phyloP scores from a whole-genome alignment of 1,284 basidiomycete genomes.

The Spongiforma sp. region DNA sequence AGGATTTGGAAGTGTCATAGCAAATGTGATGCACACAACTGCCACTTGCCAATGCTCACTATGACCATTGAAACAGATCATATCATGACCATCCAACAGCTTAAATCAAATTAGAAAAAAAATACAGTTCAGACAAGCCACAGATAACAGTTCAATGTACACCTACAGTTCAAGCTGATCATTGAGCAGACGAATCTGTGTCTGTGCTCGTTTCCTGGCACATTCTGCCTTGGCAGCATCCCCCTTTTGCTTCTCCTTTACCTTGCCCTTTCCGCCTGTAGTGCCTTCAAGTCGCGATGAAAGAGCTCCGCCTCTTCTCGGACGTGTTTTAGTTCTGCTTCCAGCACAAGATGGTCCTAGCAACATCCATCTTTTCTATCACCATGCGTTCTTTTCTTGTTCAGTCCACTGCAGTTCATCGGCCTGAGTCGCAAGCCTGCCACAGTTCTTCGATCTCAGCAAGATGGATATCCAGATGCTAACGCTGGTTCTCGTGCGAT shows the following conservation, averaged over 20 bases:
- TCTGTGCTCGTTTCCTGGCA: constrained; percentile 65
- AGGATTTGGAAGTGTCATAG: no score
- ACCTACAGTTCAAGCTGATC: constrained; percentile 82
- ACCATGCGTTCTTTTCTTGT: constrained; percentile 62
- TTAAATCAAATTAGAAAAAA: no score
- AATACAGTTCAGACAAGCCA: no score
- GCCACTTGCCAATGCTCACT: no score
- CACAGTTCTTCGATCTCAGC: constrained; percentile 77
- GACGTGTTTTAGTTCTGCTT: constrained; percentile 73
- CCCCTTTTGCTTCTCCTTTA: constrained; percentile 57
- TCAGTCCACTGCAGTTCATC: constrained; percentile 66
- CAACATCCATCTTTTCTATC: constrained; percentile 68
- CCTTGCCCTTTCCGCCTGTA: constrained; percentile 70
- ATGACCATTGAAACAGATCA: no score
- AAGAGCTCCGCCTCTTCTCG: constrained; percentile 75
- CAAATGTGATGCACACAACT: no score
- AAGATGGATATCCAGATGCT: constrained; percentile 71
- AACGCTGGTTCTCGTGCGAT: constrained; percentile 73
- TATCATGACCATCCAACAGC: no score
- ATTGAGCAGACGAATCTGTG: constrained; percentile 66
- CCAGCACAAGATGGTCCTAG: constrained; percentile 63
- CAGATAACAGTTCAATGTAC: no score
- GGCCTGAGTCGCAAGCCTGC: constrained; percentile 63
- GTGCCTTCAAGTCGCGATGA: constrained; percentile 71
- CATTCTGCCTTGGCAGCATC: constrained; percentile 60